Percentiles rank a stretch among this genome's conserved stretches.
Evolutionary conservation across 805 yeast genomes (phyloP).

Genomic region (Blastobotrys mokoenaii): DNA sequence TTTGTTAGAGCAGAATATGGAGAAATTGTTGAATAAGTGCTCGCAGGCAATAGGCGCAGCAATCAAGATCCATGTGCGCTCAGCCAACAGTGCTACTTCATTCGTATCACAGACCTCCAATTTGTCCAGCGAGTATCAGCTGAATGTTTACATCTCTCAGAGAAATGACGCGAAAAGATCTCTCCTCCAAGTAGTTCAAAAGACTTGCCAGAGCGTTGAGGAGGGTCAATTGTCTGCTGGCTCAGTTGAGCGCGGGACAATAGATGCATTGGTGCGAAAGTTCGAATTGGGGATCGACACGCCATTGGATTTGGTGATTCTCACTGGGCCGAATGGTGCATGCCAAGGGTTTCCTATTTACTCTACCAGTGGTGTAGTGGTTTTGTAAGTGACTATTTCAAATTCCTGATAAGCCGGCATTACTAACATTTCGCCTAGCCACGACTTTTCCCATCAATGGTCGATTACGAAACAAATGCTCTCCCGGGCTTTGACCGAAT

Average conservation of each 20-base stretch:
- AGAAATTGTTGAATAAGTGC: not conserved
- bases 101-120: not conserved
- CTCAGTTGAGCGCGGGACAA: too few relatives aligned
- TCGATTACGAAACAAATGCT: not conserved
- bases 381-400: constrained; percentile 3
- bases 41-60: not conserved
- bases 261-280: not conserved
- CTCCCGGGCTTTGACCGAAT: not conserved
- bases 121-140: not conserved
- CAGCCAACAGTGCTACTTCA: not conserved
- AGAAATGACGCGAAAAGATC: too few relatives aligned
- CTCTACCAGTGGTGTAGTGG: constrained; percentile 3
- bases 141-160: not conserved
- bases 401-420: not conserved
- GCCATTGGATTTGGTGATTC: constrained; percentile 4
- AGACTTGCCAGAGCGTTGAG: too few relatives aligned
- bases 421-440: not conserved
- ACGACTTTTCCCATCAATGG: not conserved
- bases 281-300: not conserved
- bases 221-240: too few relatives aligned
- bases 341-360: constrained; percentile 9
- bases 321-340: constrained; percentile 3
- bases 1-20: not conserved
- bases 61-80: not conserved
- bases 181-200: too few relatives aligned